phyloP scores from a whole-genome alignment of 2,329 filamentous ascomycete species.

The Fusarium domesticum region DNA sequence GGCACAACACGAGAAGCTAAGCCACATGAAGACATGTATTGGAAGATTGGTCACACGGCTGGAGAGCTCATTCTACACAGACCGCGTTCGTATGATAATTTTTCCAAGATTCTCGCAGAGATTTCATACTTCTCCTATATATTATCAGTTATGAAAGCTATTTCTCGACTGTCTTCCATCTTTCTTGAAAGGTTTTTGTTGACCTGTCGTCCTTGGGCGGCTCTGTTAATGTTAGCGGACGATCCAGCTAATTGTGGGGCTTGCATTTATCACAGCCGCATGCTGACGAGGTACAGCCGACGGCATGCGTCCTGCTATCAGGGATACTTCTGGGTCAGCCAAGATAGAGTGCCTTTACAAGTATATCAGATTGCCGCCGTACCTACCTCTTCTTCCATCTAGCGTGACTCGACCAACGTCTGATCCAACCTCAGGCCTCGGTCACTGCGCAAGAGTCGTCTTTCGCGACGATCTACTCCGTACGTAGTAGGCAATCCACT shows the following conservation, averaged over 20 bases:
- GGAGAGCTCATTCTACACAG: too few species aligned
- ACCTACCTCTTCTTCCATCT: conserved; percentile 12
- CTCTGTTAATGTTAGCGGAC: conserved; percentile 18
- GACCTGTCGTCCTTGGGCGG: conserved; percentile 22
- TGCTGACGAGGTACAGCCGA: conserved; percentile 11
- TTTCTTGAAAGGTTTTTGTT: conserved; percentile 3
- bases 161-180: background rate
- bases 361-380: conserved; percentile 21
- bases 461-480: conserved; percentile 1
- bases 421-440: conserved; percentile 26
- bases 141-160: too few species aligned
- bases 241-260: conserved; percentile 15
- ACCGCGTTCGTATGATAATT: background rate
- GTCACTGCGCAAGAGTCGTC: conserved; percentile 4
- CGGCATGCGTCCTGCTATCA: conserved; percentile 18
- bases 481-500: too few species aligned
- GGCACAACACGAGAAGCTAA: background rate
- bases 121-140: background rate
- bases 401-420: conserved; percentile 24
- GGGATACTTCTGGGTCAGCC: conserved; percentile 16
- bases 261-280: conserved; percentile 24
- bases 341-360: conserved; percentile 4
- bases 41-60: too few species aligned
- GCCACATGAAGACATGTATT: background rate
- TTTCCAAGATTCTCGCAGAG: background rate